phyloP scores from a whole-genome alignment of 257 asterid species.

The Fraxinus excelsior region DNA sequence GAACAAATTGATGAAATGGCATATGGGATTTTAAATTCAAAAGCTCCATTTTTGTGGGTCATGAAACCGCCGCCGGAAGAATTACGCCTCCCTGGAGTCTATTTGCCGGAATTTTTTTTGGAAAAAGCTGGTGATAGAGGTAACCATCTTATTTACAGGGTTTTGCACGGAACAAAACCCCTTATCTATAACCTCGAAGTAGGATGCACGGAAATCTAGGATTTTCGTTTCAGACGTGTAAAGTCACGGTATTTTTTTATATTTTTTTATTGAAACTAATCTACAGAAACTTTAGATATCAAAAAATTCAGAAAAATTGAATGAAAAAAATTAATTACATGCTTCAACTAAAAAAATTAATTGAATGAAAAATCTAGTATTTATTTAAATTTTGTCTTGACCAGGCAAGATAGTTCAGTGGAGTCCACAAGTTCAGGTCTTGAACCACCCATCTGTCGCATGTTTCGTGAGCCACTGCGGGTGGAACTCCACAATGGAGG shows the following conservation, averaged over 20 bases:
- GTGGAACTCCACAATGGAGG: constrained; percentile 87
- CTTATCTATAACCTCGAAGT: too few relatives aligned
- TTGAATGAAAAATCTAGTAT: too few relatives aligned
- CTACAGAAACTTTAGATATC: too few relatives aligned
- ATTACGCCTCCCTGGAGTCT: constrained; percentile 22
- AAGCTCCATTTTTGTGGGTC: constrained; percentile 65
- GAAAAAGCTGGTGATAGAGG: constrained; percentile 56
- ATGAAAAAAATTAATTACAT: too few relatives aligned
- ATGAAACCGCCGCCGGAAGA: constrained; percentile 46
- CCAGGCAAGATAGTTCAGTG: constrained; percentile 48
- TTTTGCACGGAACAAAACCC: too few relatives aligned
- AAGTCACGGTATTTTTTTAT: too few relatives aligned
- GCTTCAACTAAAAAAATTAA: too few relatives aligned
- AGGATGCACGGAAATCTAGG: too few relatives aligned
- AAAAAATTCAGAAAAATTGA: too few relatives aligned
- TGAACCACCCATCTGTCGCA: constrained; percentile 66
- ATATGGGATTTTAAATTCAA: constrained; percentile 49
- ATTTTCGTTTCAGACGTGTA: too few relatives aligned
- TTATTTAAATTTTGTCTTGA: not conserved
- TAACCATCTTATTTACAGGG: not conserved
- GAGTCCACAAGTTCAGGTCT: constrained; percentile 77
- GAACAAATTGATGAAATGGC: constrained; percentile 76
- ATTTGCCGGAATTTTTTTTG: constrained; percentile 56
- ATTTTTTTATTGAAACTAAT: too few relatives aligned
- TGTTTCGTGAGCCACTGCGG: constrained; percentile 89